Evolutionary conservation across 495 filamentous ascomycete species (phyloP), one percentile per base, ranked within the genome.

Genomic region (Penicillium herquei): DNA sequence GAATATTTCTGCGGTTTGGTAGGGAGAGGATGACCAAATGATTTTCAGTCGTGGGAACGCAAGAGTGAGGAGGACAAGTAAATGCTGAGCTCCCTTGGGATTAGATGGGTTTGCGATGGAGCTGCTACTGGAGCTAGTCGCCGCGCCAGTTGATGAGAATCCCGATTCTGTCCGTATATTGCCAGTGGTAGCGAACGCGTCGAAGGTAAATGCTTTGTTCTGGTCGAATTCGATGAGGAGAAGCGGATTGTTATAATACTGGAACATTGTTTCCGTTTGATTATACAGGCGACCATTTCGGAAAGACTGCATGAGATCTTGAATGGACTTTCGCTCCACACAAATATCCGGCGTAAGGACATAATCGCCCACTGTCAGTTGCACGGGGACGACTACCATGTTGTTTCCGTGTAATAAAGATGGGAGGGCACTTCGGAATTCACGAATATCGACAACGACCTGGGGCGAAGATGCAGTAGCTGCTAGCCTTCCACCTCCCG

Each of bases 1-100:
- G 69, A 98, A 98, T 57, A 98, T 98, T 74, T 96, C 91, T 6
- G 94, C 94, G 1, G 95, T 98, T 69, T 98, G 93, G 67, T 96
- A 97, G 0, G 94, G 93, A 14, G 84, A 90, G 0, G 85, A 89
- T 8, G 89, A 93, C 94, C 94, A 98, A 58, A 98, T 92, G 49
- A 98, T 87, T 50, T 88, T 86, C 30, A 98, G 79, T 7, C 83
- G 81, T 3, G 94, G 94, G 63, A 98, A 98, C 0, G 95, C 91
- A 32, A 98, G 84, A 0, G 92, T 96, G 6, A 98, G 81, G 17
- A 98, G 80, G 13, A 97, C 94, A 52, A 98, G 80, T 72, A 96
- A 93, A 55, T 89, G 85, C 67, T 98, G 94, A 34, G 96, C 78
- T 64, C 96, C 93, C 55, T 82, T 83, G 5, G 83, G 78, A 10